Evolutionary conservation across 345 rosid genomes (phyloP).

Genomic region (Pelargonium nanum): DNA sequence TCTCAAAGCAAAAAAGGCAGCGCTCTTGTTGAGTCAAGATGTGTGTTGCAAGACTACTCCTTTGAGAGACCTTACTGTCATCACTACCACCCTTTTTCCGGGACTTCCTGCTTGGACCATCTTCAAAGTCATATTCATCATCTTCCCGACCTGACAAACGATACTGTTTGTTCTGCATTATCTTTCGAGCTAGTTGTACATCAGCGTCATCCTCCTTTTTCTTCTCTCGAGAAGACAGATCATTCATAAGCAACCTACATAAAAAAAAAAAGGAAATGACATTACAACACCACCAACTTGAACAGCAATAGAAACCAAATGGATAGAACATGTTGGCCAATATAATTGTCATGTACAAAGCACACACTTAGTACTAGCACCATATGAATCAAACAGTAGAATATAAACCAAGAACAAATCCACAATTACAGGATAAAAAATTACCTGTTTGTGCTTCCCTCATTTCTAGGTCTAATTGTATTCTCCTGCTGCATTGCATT

Average conservation of each 20-base stretch:
- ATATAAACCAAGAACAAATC: not conserved
- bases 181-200: constrained; percentile 59
- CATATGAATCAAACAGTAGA: not conserved
- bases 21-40: constrained; percentile 90
- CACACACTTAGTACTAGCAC: not conserved
- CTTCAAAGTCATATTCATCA: constrained; percentile 88
- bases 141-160: constrained; percentile 68
- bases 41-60: constrained; percentile 34
- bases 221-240: constrained; percentile 30
- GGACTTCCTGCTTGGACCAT: constrained; percentile 50
- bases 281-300: not conserved
- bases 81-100: constrained; percentile 30
- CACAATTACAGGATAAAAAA: constrained; percentile 2
- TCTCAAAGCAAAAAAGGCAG: constrained; percentile 83
- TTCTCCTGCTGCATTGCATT: constrained; percentile 36
- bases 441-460: constrained; percentile 40
- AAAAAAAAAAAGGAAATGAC: not conserved
- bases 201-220: constrained; percentile 64
- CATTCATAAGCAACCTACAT: constrained; percentile 34
- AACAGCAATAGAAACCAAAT: not conserved
- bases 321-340: not conserved
- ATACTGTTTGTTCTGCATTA: constrained; percentile 59
- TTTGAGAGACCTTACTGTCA: constrained; percentile 30
- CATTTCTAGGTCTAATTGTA: constrained; percentile 20
- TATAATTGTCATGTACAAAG: not conserved